Evolutionary conservation across 768 basidiomycete species (phyloP).

Genomic region (Coprinellus micaceus): DNA sequence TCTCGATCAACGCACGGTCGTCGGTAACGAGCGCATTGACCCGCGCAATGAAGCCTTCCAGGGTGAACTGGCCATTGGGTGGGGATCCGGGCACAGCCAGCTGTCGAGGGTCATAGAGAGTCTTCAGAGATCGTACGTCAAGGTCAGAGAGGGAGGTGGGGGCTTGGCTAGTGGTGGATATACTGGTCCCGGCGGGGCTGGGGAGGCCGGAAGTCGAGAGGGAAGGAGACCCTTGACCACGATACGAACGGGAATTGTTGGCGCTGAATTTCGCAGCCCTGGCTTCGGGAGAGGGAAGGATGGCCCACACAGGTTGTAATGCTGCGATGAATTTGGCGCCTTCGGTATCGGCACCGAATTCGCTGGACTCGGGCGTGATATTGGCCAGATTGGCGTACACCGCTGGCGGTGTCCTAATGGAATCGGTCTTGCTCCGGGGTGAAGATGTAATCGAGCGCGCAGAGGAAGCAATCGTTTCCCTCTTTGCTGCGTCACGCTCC

Average conservation of each 20-base stretch:
- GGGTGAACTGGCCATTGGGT: slow-evolving; percentile 47
- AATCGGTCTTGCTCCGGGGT: slow-evolving; percentile 3
- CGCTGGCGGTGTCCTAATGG: slow-evolving; percentile 14
- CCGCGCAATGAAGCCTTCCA: slow-evolving; percentile 74
- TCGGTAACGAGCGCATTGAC: slow-evolving; percentile 82
- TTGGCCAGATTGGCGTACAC: slow-evolving; percentile 21
- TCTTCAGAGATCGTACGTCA: slow-evolving; percentile 83
- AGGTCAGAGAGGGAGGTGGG: slow-evolving; percentile 69
- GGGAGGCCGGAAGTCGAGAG: slow-evolving; percentile 33
- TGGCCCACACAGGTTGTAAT: slow-evolving; percentile 72
- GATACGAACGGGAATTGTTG: slow-evolving; percentile 40
- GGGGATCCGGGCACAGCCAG: slow-evolving; percentile 17
- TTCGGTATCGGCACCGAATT: slow-evolving; percentile 33
- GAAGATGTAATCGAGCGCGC: background rate
- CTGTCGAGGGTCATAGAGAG: slow-evolving; percentile 56
- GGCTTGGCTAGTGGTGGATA: slow-evolving; percentile 10
- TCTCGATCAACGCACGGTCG: slow-evolving; percentile 79
- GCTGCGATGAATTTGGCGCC: slow-evolving; percentile 54
- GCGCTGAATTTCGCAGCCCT: slow-evolving; percentile 59
- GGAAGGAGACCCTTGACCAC: slow-evolving; percentile 47
- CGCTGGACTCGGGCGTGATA: slow-evolving; percentile 22
- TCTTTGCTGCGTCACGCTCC: slow-evolving; percentile 49
- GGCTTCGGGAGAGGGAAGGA: slow-evolving; percentile 81
- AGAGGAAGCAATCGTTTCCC: slow-evolving; percentile 28
- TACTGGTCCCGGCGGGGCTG: slow-evolving; percentile 40